phyloP scores from a whole-genome alignment of 2,329 filamentous ascomycete species.

The Tetracladium maxilliforme region DNA sequence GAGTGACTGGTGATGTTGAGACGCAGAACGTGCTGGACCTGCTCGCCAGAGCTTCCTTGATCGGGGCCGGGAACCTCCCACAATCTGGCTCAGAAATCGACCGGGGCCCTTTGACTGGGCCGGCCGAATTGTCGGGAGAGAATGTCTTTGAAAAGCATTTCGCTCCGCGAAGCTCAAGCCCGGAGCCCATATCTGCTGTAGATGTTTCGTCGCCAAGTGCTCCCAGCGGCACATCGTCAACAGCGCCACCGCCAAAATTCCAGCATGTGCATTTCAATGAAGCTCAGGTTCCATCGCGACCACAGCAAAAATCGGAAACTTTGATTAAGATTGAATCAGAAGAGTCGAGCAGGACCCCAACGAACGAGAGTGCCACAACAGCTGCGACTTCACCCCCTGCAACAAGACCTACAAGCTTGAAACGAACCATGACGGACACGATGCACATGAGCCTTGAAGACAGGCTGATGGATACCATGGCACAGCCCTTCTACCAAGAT shows the following conservation, averaged over 20 bases:
- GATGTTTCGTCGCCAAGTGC: slow-evolving; percentile 9
- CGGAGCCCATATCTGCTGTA: too few species aligned
- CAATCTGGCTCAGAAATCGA: slow-evolving; percentile 26
- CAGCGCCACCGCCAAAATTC: neutral
- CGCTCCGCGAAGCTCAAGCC: slow-evolving; percentile 34
- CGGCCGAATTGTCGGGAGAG: slow-evolving; percentile 51
- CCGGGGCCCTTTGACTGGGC: slow-evolving; percentile 63
- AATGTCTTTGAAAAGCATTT: slow-evolving; percentile 85
- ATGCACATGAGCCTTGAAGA: slow-evolving; percentile 61
- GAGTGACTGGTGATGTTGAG: slow-evolving; percentile 69
- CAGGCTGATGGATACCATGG: slow-evolving; percentile 72
- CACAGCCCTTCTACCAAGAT: slow-evolving; percentile 51
- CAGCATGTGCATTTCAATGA: too few species aligned
- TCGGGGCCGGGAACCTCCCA: slow-evolving; percentile 50
- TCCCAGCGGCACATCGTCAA: neutral
- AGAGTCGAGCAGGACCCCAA: slow-evolving; percentile 36
- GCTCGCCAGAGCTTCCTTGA: slow-evolving; percentile 65
- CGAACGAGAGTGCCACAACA: slow-evolving; percentile 38
- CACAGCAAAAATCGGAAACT: too few species aligned
- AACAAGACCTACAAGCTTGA: slow-evolving; percentile 53
- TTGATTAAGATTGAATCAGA: slow-evolving; percentile 19
- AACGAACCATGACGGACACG: slow-evolving; percentile 79
- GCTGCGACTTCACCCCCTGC: slow-evolving; percentile 35
- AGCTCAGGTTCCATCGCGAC: too few species aligned
- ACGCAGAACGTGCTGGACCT: slow-evolving; percentile 85